Base-by-base conservation (phyloP, 2,329 filamentous ascomycete genomes). In the Claviceps sp. region DNA sequence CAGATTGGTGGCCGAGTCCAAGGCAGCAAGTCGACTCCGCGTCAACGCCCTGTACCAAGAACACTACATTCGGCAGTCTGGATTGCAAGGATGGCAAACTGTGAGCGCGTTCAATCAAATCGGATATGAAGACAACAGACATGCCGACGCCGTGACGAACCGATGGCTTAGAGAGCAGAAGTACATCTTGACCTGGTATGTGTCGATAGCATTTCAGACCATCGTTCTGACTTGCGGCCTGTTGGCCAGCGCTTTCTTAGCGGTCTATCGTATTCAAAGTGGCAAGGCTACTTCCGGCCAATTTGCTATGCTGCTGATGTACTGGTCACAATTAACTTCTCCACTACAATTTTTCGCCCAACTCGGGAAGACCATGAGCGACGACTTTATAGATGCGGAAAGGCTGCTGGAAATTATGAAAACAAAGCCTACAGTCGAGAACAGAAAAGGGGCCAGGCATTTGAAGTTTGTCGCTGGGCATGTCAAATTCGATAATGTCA, bases 261-360 rank as follows among this genome's bases (percentile, higher is more conserved):
- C 77, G 2, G 76, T 81, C 0, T 85, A 81, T 62, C 82, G 85
- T 56, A 82, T 89, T 51, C 81, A 75, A 2, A 74, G 73, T n/a
- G 76, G 75, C 1, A 66, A 75, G 50, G 76, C 78, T 4, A 78
- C 77, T 5, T 71, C 84, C 11, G 84, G 84, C 52, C 75, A 84
- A 56, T 87, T 89, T 58, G 80, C 85, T 52, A 80, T 82, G 67
- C 71, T 89, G 16, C 68, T 88, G 54, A 84, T 82, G 50, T 89
- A 88, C 64, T 87, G 87, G 83, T 76, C 77, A 17, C 84, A 88
- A 60, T 72, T 89, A 40, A 84, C 84, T 45, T 76, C 78, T 2
- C 85, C 85, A 2, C 73, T 89, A 50, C 82, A 82, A 57, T 87
- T 85, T 65, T 87, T 89, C 61, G 75, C 77, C 6, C 68, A 69